Base-by-base conservation (phyloP, 257 asterid genomes). In the Nemophila menziesii region DNA sequence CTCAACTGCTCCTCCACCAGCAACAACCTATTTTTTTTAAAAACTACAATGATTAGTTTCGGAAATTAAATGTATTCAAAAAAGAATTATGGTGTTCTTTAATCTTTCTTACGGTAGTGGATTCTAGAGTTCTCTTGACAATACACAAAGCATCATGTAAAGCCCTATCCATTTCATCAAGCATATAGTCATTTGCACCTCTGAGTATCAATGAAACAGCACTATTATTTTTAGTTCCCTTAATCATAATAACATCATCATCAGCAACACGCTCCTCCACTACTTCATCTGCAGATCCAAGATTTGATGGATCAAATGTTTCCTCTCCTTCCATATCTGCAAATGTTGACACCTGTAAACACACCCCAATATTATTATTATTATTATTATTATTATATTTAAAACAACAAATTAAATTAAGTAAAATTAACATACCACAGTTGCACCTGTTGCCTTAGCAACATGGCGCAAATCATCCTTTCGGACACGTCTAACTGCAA, bases 1-100 rank as follows among this genome's bases (percentile, higher is more conserved):
- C 69, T 89, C 97, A 62, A 73, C 95, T 10, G 97, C 97, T 60
- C 97, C 95, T 51, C 97, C 97, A 20, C 95, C 97, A 56, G 97
- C 95, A 52, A 84, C 95, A 13, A 89, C 95, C 98, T 83, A 60
- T 29, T 64, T 52, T 34, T 5, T n/a, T n/a, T n/a, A n/a, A n/a
- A n/a, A n/a, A n/a, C n/a, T n/a, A n/a, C n/a, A n/a, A n/a, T n/a
- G n/a, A n/a, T n/a, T n/a, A n/a, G n/a, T n/a, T n/a, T n/a, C n/a
- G n/a, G n/a, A n/a, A n/a, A n/a, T n/a, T n/a, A n/a, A n/a, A n/a
- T n/a, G n/a, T n/a, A n/a, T n/a, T n/a, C n/a, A 4, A 46, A 8
- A 19, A 19, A 5, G 19, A 4, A 34, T 5, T 0, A 33, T 1
- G 10, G 13, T 8, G 13, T 18, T 17, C 21, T 38, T n/a, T 12